These are phyloP conservation scores for Epicoccum sorghinum DNA, from an alignment of 2,329 filamentous ascomycete species.

Conservation along the genomic window DNA sequence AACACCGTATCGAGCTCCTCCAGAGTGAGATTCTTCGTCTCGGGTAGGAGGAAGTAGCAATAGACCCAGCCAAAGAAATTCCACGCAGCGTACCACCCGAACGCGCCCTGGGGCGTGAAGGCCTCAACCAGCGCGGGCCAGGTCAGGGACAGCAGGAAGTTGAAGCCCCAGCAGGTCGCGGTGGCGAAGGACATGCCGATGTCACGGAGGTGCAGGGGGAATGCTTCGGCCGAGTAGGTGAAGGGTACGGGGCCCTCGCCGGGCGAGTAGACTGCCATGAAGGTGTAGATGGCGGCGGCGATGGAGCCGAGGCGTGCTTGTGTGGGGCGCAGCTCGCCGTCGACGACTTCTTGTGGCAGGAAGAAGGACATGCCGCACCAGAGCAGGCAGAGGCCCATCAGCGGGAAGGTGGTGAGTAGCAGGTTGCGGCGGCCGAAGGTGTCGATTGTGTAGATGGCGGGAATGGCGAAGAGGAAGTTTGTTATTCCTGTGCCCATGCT, in stretches of 20 bases:
- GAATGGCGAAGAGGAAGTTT: constrained; percentile 55
- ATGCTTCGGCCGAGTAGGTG: constrained; percentile 52
- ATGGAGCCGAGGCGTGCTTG: constrained; percentile 41
- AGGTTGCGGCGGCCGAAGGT: constrained; percentile 53
- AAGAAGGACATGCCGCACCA: constrained; percentile 40
- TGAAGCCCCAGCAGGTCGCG: constrained; percentile 64
- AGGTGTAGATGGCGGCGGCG: constrained; percentile 55
- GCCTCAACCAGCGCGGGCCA: constrained; percentile 58
- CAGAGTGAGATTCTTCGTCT: constrained; percentile 40
- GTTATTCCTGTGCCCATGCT: constrained; percentile 54
- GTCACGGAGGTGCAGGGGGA: constrained; percentile 54
- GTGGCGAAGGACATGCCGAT: constrained; percentile 53
- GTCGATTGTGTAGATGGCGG: constrained; percentile 54
- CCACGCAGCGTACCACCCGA: constrained; percentile 63
- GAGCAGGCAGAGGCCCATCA: constrained; percentile 52
- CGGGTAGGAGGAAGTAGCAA: constrained; percentile 37
- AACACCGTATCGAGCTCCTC: constrained; percentile 42
- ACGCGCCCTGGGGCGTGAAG: constrained; percentile 59
- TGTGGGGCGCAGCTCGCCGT: constrained; percentile 9
- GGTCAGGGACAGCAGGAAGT: constrained; percentile 59
- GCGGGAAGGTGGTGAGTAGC: constrained; percentile 54
- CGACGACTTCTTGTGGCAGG: constrained; percentile 22
- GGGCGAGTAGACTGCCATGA: constrained; percentile 54
- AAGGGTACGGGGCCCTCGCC: constrained; percentile 41
- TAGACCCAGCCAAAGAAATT: constrained; percentile 60